Evolutionary conservation across 2,329 filamentous ascomycete genomes (phyloP).

Genomic region (Beauveria scarabaeidicola): DNA sequence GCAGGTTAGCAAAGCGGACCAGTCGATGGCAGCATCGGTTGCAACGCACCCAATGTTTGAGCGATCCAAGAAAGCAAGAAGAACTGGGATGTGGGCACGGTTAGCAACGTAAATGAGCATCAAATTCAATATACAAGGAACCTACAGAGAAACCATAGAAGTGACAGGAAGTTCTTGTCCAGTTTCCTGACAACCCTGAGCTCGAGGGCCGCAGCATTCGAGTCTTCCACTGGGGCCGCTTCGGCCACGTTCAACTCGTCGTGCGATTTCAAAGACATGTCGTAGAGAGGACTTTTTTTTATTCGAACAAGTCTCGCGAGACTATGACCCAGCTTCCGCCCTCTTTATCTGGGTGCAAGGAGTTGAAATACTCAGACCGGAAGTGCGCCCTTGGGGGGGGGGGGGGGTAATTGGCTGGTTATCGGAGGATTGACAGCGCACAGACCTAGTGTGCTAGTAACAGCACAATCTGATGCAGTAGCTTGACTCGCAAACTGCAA

Average conservation of each 20-base stretch:
- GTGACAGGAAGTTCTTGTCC: slow-evolving; percentile 3
- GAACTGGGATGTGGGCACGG: neutral
- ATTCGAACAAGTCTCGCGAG: too few relatives aligned
- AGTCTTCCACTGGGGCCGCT: too few relatives aligned
- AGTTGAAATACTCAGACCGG: too few relatives aligned
- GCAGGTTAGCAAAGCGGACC: neutral
- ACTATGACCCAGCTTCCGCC: too few relatives aligned
- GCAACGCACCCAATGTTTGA: slow-evolving; percentile 9
- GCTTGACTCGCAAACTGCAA: too few relatives aligned
- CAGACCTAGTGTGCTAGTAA: neutral
- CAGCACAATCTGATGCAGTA: too few relatives aligned
- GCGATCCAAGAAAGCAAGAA: slow-evolving; percentile 9
- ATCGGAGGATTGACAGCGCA: neutral
- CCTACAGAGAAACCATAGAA: slow-evolving; percentile 8
- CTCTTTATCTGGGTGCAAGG: too few relatives aligned
- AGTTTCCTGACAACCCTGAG: neutral
- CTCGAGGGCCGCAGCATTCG: neutral
- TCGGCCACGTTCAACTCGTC: neutral
- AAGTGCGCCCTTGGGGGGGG: too few relatives aligned
- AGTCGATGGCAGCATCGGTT: too few relatives aligned
- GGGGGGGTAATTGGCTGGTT: too few relatives aligned
- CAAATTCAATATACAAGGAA: neutral
- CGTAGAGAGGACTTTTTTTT: too few relatives aligned
- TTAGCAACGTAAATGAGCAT: neutral
- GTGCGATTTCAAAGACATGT: neutral